Conservation (phyloP, 768 basidiomycete species). For the Rubroboletus satanas region DNA sequence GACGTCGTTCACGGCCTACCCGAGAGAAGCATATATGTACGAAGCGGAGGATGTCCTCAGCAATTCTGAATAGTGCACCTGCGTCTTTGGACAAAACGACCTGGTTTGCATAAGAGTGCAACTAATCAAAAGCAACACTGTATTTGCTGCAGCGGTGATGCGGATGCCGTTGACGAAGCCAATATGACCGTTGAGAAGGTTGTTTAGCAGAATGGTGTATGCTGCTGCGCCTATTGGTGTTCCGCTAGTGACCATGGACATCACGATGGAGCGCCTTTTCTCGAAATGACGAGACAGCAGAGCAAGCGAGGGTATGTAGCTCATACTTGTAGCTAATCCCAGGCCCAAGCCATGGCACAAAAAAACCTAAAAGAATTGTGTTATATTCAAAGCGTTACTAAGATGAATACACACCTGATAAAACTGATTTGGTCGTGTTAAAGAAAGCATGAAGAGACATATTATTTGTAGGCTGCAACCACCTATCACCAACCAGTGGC, state of each 20-base stretch:
- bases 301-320: slow-evolving; percentile 37
- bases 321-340: slow-evolving; percentile 29
- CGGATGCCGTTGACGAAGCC: too few relatives aligned
- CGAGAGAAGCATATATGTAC: too few relatives aligned
- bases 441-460: slow-evolving; percentile 43
- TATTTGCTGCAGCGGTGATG: too few relatives aligned
- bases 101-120: too few relatives aligned
- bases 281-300: slow-evolving; percentile 45
- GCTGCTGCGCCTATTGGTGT: too few relatives aligned
- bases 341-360: slow-evolving; percentile 34
- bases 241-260: slow-evolving; percentile 32
- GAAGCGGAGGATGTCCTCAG: too few relatives aligned
- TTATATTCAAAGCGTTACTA: slow-evolving; percentile 12
- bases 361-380: slow-evolving; percentile 34
- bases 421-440: slow-evolving; percentile 34
- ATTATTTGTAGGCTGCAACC: slow-evolving; percentile 43
- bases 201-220: too few relatives aligned
- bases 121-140: too few relatives aligned
- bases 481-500: slow-evolving; percentile 22
- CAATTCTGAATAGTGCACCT: too few relatives aligned
- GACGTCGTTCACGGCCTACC: too few relatives aligned
- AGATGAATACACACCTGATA: slow-evolving; percentile 31
- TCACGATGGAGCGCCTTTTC: slow-evolving; percentile 37
- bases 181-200: too few relatives aligned
- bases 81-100: too few relatives aligned